Evolutionary conservation across 2,329 filamentous ascomycete genomes (phyloP).

Genomic region (Fusarium concolor): DNA sequence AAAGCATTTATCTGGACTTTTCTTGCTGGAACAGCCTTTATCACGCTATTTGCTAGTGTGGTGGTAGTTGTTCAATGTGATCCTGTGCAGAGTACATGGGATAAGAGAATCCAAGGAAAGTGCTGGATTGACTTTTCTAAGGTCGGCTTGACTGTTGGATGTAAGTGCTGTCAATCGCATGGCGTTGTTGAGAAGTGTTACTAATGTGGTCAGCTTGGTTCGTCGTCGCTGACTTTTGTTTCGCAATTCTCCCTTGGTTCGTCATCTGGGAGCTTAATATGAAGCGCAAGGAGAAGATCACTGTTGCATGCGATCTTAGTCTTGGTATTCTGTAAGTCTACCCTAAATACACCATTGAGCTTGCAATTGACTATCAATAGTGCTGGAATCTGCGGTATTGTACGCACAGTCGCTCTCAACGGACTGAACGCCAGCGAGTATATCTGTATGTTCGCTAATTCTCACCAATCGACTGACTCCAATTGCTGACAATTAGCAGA

Average conservation of each 20-base stretch:
- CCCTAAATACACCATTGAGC: fast-evolving
- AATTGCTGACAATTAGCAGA: neutral
- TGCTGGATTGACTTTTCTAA: constrained; percentile 38
- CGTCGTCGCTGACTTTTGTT: constrained; percentile 25
- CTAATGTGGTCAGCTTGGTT: constrained; percentile 22
- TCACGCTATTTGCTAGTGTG: constrained; percentile 12
- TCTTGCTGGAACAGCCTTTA: neutral
- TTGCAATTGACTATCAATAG: neutral
- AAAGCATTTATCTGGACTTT: constrained; percentile 23
- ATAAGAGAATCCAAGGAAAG: constrained; percentile 2
- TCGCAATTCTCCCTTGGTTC: constrained; percentile 31
- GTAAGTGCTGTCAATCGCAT: neutral
- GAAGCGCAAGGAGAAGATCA: constrained; percentile 35
- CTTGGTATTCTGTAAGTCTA: constrained; percentile 27
- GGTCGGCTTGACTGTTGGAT: constrained; percentile 31
- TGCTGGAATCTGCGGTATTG: constrained; percentile 24
- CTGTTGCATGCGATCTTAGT: constrained; percentile 20
- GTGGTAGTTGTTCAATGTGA: constrained; percentile 22
- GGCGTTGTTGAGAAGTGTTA: too few species aligned
- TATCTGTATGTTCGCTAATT: constrained; percentile 16
- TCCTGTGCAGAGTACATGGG: constrained; percentile 26
- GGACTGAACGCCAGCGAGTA: constrained; percentile 24
- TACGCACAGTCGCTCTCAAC: constrained; percentile 21
- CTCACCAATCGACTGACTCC: too few species aligned
- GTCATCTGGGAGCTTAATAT: constrained; percentile 35